Percentiles rank a stretch among this genome's conserved stretches.
Conservation (phyloP, 1,139 yeast species). For the Komagataea norvegica region DNA sequence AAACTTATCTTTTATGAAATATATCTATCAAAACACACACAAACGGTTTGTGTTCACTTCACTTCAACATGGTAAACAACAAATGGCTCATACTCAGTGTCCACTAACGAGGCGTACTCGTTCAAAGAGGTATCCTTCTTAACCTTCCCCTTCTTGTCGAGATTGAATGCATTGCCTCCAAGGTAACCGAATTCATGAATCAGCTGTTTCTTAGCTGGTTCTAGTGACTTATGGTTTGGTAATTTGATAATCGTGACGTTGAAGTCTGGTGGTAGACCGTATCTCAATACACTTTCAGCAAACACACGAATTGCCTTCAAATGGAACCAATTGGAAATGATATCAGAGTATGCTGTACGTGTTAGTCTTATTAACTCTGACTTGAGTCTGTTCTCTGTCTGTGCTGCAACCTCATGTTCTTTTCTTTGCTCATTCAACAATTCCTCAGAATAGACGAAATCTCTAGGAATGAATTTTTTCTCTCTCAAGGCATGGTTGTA, state of each 20-base stretch:
- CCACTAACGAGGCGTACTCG: slow-evolving; percentile 89
- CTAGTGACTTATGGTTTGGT: slow-evolving; percentile 37
- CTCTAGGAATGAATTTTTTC: slow-evolving; percentile 88
- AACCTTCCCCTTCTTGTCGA: slow-evolving; percentile 61
- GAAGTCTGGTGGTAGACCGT: slow-evolving; percentile 94
- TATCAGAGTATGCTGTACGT: slow-evolving; percentile 82
- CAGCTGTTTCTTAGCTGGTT: slow-evolving; percentile 63
- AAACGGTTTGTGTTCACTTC: slow-evolving; percentile 13
- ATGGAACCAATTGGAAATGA: slow-evolving; percentile 83
- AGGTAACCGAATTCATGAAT: slow-evolving; percentile 76
- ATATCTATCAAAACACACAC: background rate
- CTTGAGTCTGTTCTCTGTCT: slow-evolving; percentile 68
- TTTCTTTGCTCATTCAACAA: slow-evolving; percentile 63
- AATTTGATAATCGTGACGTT: slow-evolving; percentile 45
- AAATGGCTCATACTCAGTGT: slow-evolving; percentile 93
- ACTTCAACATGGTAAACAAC: slow-evolving; percentile 64
- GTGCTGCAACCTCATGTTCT: slow-evolving; percentile 72
- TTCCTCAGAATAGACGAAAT: slow-evolving; percentile 82
- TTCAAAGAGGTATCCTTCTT: slow-evolving; percentile 59
- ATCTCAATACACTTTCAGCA: slow-evolving; percentile 76
- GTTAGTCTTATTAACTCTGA: slow-evolving; percentile 79
- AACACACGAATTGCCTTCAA: slow-evolving; percentile 62
- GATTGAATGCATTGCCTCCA: slow-evolving; percentile 79
- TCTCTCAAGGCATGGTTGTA: slow-evolving; percentile 75
- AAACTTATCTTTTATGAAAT: too few species aligned